Base-by-base conservation (phyloP, 371 early-diverging fungal species). In the Apophysomyces trapeziformis region DNA sequence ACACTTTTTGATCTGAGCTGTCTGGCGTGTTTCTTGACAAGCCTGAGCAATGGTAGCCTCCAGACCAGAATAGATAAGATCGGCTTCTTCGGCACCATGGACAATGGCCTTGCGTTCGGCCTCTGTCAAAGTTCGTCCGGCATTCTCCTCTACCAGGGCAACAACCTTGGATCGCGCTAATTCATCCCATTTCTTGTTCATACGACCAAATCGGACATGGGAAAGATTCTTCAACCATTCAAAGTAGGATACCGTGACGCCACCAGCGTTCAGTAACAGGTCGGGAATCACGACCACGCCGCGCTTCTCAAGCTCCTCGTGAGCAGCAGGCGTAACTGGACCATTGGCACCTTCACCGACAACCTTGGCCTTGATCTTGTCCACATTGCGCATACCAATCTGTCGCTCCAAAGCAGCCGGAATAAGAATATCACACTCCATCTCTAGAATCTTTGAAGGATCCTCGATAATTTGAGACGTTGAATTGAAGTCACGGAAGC, bases 171-270 rank as follows among this genome's bases (percentile, higher is more conserved):
- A 69, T 72, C 93, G 92, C 72, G 92, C 90, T 46, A 87, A 80
- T 69, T 95, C 95, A 71, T 94, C 95, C 94, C 94, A 95, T 68
- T 89, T 89, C 83, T 92, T 92, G 76, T 92, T 94, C 92, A 95
- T 91, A 74, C 95, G 92, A 57, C 95, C 95, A 64, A 95, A 94
- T 45, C 95, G 88, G 63, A 95, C 90, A 69, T 95, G 95, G 38
- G 90, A 89, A 64, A 94, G 80, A 73, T 93, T 93, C 87, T 93
- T 93, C 69, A 92, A 83, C 93, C 92, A 92, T 76, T 87, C 87
- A 79, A 91, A 94, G 82, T 94, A 94, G 7, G 91, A 91, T 16
- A 92, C 91, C 32, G 92, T 92, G 50, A 95, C 95, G 70, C 95
- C 95, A 70, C 95, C 95, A 36, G 95, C 92, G 69, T 94, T 94